Conservation (phyloP, 2,329 filamentous ascomycete species). For the Ilyonectria robusta region DNA sequence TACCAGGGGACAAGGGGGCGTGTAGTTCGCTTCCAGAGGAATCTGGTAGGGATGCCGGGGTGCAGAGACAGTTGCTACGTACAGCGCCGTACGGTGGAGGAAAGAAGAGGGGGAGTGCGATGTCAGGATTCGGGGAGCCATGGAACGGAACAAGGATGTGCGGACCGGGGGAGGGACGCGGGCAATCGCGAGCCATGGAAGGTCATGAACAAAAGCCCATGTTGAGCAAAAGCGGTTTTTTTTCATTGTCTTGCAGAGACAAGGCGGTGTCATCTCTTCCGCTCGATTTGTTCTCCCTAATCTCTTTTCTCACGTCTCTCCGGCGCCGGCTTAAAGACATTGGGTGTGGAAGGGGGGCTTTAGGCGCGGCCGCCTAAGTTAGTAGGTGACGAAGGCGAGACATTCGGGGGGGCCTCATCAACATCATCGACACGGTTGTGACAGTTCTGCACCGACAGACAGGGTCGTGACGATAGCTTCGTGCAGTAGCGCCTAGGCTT, state of each 20-base stretch:
- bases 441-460: conserved; percentile 43
- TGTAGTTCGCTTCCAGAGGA: conserved; percentile 43
- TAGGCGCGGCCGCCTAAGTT: conserved; percentile 2
- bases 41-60: conserved; percentile 35
- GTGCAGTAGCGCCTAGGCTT: conserved; percentile 46
- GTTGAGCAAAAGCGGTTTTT: conserved; percentile 36
- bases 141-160: conserved; percentile 45
- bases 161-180: conserved; percentile 32
- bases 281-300: conserved; percentile 8
- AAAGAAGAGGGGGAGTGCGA: conserved; percentile 23
- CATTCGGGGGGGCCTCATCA: conserved; percentile 31
- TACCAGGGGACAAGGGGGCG: conserved; percentile 38
- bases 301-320: conserved; percentile 6
- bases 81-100: conserved; percentile 41
- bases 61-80: conserved; percentile 36
- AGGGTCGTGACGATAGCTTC: conserved; percentile 43
- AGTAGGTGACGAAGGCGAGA: conserved; percentile 29
- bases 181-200: conserved; percentile 42
- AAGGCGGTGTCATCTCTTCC: conserved; percentile 16
- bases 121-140: conserved; percentile 38
- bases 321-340: conserved; percentile 8
- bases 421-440: conserved; percentile 24
- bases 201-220: conserved; percentile 37
- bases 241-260: conserved; percentile 6
- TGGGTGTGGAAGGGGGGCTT: conserved; percentile 7